Conservation (phyloP, 2,329 filamentous ascomycete genomes). For the Tricladium varicosporioides region DNA sequence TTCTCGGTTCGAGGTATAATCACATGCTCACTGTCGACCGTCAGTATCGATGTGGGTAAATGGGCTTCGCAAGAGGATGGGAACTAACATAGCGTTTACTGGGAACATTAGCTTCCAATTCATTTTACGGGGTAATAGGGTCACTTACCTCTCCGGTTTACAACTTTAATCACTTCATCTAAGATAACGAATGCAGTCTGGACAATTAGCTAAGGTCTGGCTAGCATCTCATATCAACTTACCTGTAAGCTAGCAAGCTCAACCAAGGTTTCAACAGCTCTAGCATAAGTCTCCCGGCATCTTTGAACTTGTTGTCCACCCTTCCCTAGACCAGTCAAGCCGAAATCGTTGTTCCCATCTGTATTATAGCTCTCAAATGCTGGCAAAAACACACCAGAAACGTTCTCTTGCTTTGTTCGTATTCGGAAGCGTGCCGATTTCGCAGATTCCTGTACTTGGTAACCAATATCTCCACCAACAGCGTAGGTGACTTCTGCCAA, state of each 20-base stretch:
- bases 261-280: constrained; percentile 92
- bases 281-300: constrained; percentile 91
- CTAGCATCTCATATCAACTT: constrained; percentile 17
- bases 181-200: constrained; percentile 95
- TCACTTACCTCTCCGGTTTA: constrained; percentile 80
- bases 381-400: constrained; percentile 91
- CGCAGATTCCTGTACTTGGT: constrained; percentile 95
- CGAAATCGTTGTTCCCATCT: constrained; percentile 93
- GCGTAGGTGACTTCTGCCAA: constrained; percentile 97
- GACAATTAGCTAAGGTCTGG: constrained; percentile 7
- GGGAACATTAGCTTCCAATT: constrained; percentile 26
- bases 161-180: constrained; percentile 98
- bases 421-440: constrained; percentile 91
- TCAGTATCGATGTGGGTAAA: constrained; percentile 14
- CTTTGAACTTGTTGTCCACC: constrained; percentile 95
- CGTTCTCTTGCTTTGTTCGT: constrained; percentile 95
- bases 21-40: constrained; percentile 67
- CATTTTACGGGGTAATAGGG: neutral
- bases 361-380: constrained; percentile 88
- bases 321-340: constrained; percentile 91
- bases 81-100: constrained; percentile 87
- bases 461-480: constrained; percentile 91
- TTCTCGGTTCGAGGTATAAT: constrained; percentile 98
- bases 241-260: constrained; percentile 89
- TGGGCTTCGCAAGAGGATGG: neutral